A percentile compares a stretch with the other conserved stretches of the same genome.
These are phyloP conservation scores for Jimgerdemannia lactiflua DNA, from an alignment of 192 early-diverging fungal genomes.

Conservation along the genomic window DNA sequence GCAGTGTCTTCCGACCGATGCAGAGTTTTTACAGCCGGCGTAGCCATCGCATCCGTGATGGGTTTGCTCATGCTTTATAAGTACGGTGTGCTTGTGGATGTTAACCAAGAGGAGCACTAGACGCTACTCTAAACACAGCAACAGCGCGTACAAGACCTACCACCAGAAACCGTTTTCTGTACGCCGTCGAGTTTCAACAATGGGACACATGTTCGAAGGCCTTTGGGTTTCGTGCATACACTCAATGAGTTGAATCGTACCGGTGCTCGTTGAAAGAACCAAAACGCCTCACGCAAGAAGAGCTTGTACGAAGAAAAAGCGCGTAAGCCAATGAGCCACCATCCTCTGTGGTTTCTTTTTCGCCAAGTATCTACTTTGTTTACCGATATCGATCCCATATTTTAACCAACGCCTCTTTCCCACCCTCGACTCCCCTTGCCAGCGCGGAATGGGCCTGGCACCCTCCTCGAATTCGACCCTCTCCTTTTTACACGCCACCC, in stretches of 20 bases:
- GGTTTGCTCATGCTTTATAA: too few species aligned
- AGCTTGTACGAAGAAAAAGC: conserved; percentile 3
- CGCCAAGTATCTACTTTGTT: not conserved
- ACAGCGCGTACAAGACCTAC: too few species aligned
- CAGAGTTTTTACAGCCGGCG: too few species aligned
- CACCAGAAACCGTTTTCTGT: not conserved
- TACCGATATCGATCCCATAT: not conserved
- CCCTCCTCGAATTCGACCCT: conserved; percentile 1
- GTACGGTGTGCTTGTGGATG: too few species aligned
- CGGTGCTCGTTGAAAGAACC: not conserved
- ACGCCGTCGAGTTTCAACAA: not conserved
- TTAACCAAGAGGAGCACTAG: too few species aligned
- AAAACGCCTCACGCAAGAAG: conserved; percentile 4
- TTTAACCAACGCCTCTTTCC: not conserved
- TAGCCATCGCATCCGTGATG: too few species aligned
- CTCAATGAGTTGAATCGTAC: not conserved
- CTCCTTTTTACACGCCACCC: conserved; percentile 2
- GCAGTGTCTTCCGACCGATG: too few species aligned
- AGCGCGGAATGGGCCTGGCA: conserved; percentile 9
- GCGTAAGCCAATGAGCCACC: conserved; percentile 4
- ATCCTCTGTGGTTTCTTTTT: not conserved
- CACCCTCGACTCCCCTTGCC: not conserved
- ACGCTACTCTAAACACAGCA: too few species aligned
- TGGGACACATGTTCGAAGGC: conserved; percentile 2
- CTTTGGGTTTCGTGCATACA: not conserved